Evolutionary conservation across 164 flowering plant genomes (phyloP).

Genomic region (Magnolia changhungtana): DNA sequence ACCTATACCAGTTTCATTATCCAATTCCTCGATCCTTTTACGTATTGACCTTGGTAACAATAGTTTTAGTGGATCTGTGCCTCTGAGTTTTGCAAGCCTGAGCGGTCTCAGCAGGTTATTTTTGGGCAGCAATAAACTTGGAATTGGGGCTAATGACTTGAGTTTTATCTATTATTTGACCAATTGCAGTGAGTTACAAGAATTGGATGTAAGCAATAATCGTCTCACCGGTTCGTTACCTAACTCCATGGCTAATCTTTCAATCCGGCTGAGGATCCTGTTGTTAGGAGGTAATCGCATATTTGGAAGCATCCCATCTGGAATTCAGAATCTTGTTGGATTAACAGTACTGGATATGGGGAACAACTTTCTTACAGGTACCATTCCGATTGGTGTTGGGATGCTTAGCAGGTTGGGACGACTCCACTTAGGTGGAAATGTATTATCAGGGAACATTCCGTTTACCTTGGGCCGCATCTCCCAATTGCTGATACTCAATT

Average conservation of each 20-base stretch:
- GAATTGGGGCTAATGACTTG: conserved; percentile 25
- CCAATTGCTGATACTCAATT: not conserved
- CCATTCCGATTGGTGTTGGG: conserved; percentile 15
- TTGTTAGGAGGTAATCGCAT: conserved; percentile 20
- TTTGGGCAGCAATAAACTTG: conserved; percentile 17
- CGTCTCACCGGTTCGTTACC: conserved; percentile 5
- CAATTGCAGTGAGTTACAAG: conserved; percentile 25
- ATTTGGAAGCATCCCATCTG: conserved; percentile 32
- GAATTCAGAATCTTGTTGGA: conserved; percentile 23
- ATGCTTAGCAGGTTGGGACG: not conserved
- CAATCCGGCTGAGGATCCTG: conserved; percentile 8
- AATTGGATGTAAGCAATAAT: conserved; percentile 15
- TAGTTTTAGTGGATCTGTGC: conserved; percentile 18
- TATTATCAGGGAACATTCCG: conserved; percentile 16
- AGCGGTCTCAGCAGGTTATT: conserved; percentile 2
- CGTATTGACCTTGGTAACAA: conserved; percentile 17
- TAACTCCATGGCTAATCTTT: conserved; percentile 20
- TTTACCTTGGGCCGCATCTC: conserved; percentile 11
- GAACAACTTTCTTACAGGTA: not conserved
- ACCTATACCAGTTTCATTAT: conserved; percentile 24
- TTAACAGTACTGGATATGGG: conserved; percentile 16
- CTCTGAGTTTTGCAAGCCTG: conserved; percentile 13
- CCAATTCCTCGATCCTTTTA: conserved; percentile 23
- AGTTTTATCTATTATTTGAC: conserved; percentile 24
- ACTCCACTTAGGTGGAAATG: not conserved